A percentile compares a stretch with the other conserved stretches of the same genome.
Evolutionary conservation across 2,329 filamentous ascomycete species (phyloP).

Genomic region (Phialemonium atrogriseum): DNA sequence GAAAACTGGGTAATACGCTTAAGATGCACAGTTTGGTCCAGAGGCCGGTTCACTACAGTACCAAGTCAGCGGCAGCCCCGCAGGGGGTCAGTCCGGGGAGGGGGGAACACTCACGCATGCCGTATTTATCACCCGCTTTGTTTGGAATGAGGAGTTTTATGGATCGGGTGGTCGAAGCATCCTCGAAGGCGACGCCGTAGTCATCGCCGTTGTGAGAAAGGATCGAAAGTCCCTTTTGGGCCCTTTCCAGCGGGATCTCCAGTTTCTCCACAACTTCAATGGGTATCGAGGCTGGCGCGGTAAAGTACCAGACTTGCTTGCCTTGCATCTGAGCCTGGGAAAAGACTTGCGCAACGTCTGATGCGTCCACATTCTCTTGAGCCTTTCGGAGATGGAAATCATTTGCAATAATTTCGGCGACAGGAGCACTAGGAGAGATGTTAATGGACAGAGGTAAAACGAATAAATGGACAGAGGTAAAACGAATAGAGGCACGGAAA

Average conservation of each 20-base stretch:
- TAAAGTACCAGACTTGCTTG: conserved; percentile 77
- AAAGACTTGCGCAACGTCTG: conserved; percentile 45
- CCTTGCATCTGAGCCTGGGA: conserved; percentile 51
- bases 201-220: conserved; percentile 56
- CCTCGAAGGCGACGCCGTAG: conserved; percentile 51
- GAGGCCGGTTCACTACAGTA: conserved; percentile 31
- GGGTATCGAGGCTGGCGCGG: conserved; percentile 61
- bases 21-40: conserved; percentile 56
- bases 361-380: conserved; percentile 29
- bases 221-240: conserved; percentile 41
- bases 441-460: conserved; percentile 2
- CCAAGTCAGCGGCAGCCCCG: conserved; percentile 17
- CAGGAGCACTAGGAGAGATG: conserved; percentile 13
- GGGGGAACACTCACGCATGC: conserved; percentile 34
- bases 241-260: conserved; percentile 49
- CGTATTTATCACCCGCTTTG: conserved; percentile 44
- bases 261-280: conserved; percentile 58
- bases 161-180: conserved; percentile 38
- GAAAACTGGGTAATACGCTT: conserved; percentile 52
- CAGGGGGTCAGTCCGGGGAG: conserved; percentile 1
- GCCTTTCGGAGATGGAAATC: conserved; percentile 47
- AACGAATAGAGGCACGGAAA: neutral
- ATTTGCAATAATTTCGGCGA: conserved; percentile 36
- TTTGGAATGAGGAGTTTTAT: conserved; percentile 56
- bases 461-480: too few relatives aligned